Evolutionary conservation across 371 early-diverging fungal genomes (phyloP), one percentile per base, ranked within the genome.

Genomic region (Mucor velutinosus): DNA sequence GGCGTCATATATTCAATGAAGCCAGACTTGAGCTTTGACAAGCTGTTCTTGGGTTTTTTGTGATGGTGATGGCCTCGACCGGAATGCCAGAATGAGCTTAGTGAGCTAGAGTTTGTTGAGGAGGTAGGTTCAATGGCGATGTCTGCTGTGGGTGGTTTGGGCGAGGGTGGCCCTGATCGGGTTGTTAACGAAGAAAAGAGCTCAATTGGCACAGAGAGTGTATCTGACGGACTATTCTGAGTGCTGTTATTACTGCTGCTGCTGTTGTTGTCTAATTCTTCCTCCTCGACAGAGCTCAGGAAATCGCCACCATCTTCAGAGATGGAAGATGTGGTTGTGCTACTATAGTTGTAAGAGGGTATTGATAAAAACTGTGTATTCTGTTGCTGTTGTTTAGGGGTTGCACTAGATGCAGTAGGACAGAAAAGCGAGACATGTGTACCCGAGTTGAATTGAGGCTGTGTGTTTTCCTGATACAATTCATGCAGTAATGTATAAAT

Each of bases 1-100:
- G 90, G 85, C 2, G 88, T 79, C 15, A 94, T 87, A 59, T 87
- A 85, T 11, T 85, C 73, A 19, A 96, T 93, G 78, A 93, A 94
- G 1, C 85, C 78, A 27, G 86, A 85, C 55, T 82, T 86, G 10
- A 82, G 80, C 53, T 87, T 87, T 2, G 79, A 65, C 19, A 89
- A 72, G 61, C 82, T 84, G 51, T 78, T 81, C 60, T 83, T 85
- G 23, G 84, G 79, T 67, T 81, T 79, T 47, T 80, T 72, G 27
- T 61, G 58, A 23, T 33, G 21, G 7, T 69, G 62, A 30, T 69
- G 66, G 8, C 58, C 15, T 25, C 51, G 51, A 4, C 51, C 17
- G 59, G 33, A 45, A 35, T 25, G 60, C 43, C 33, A 39, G 41
- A 59, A 61, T 15, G 47, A 69, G 58, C 8, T 65, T 14, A 14